Base-by-base conservation (phyloP, 768 basidiomycete species). In the Asterophora lycoperdoides region DNA sequence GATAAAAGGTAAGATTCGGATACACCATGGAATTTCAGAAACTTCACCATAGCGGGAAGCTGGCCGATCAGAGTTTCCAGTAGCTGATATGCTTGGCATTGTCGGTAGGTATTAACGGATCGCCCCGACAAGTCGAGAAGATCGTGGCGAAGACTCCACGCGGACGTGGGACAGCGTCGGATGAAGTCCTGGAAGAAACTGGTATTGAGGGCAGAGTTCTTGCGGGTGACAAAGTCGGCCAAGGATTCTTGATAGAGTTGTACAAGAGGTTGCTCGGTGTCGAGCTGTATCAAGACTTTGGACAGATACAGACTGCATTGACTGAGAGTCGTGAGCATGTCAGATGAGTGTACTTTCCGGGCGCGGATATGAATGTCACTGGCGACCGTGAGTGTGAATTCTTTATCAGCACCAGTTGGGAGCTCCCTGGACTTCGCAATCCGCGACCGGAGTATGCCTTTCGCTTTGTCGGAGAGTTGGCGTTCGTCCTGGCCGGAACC, bases 401-500 rank as follows among this genome's bases (percentile, higher is more conserved):
- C 74, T n/a, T 59, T 54, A 39, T 80, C 72, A 10, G 75, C 66
- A 23, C 70, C 68, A 2, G 67, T 63, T 2, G 86, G 84, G 8
- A 78, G 48, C 9, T 87, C 89, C 60, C 86, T 92, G 37, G 80
- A 69, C 62, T 91, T 91, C 48, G 75, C 79, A 49, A 94, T 73
- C 33, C 90, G 80, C 19, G 76, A 77, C 34, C 80, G 80, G 36
- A 97, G 73, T 52, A 97, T 79, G 19, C 88, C 85, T 50, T 78
- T 77, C 1, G 92, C 85, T 68, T 97, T 97, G 64, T 90, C 86
- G 9, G 86, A 77, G n/a, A 98, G 73, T 58, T 96, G 93, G 38
- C 77, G 80, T 65, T 97, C 93, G 65, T 93, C 89, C 20, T 77
- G 64, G 39, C 83, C 73, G 28, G 81, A 78, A 45, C 76, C 74